Evolutionary conservation across 2,329 filamentous ascomycete genomes (phyloP).

Genomic region (Chrysosporium queenslandicum): DNA sequence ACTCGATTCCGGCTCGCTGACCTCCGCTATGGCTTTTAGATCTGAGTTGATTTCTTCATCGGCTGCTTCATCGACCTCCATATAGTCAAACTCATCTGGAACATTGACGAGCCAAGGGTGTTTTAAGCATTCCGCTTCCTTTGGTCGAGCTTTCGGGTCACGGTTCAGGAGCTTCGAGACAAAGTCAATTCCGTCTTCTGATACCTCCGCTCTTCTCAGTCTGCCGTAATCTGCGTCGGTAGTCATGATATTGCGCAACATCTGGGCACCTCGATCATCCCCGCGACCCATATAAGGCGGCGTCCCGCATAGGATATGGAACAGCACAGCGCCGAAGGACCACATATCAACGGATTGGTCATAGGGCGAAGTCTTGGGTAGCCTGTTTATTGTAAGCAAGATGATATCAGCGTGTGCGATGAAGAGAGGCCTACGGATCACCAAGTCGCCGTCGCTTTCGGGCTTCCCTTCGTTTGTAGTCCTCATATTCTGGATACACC

Average conservation of each 20-base stretch:
- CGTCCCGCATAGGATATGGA: constrained; percentile 66
- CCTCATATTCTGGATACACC: constrained; percentile 75
- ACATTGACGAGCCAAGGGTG: constrained; percentile 64
- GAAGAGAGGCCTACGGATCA: constrained; percentile 31
- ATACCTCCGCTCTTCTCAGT: constrained; percentile 50
- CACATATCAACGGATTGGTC: constrained; percentile 90
- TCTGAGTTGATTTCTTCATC: constrained; percentile 52
- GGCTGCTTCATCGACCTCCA: constrained; percentile 35
- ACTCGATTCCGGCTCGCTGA: constrained; percentile 28
- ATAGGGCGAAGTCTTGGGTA: constrained; percentile 54
- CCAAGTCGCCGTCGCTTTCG: constrained; percentile 52
- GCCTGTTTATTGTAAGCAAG: constrained; percentile 28
- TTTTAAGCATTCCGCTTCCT: constrained; percentile 56
- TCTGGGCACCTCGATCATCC: constrained; percentile 65
- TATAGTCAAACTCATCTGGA: constrained; percentile 50
- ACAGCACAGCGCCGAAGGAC: constrained; percentile 89
- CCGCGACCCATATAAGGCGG: constrained; percentile 73
- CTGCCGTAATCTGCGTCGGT: constrained; percentile 57
- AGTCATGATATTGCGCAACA: constrained; percentile 76
- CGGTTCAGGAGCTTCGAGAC: constrained; percentile 68
- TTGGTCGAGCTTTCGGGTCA: constrained; percentile 68
- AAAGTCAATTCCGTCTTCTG: constrained; percentile 55
- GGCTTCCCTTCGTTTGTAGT: constrained; percentile 51
- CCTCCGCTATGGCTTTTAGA: constrained; percentile 27
- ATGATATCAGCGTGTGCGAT: constrained; percentile 2